phyloP scores from a whole-genome alignment of 2,329 filamentous ascomycete genomes.

The Cercospora beticola region DNA sequence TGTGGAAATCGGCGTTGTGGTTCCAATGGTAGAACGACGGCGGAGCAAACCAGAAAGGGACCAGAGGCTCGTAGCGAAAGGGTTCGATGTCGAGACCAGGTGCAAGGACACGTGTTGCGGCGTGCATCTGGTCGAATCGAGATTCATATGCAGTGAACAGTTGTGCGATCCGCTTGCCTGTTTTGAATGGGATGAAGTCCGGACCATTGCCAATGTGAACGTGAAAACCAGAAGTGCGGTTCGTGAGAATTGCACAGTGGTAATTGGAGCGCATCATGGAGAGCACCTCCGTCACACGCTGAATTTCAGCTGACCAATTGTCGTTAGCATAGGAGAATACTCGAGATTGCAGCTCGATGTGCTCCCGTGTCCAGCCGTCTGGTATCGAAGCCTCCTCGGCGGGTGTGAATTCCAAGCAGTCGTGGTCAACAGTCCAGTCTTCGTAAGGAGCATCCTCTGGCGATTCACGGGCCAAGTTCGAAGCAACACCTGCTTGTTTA shows the following conservation, averaged over 20 bases:
- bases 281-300: slow-evolving; percentile 4
- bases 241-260: slow-evolving; percentile 7
- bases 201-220: slow-evolving; percentile 3
- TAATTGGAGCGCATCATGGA: neutral
- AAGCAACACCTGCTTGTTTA: neutral
- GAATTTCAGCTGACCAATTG: slow-evolving; percentile 2
- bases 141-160: slow-evolving; percentile 8
- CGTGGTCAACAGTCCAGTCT: neutral
- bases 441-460: neutral
- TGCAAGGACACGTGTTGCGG: neutral
- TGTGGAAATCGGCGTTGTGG: neutral
- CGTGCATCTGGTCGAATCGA: slow-evolving; percentile 7
- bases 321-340: neutral
- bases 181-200: neutral
- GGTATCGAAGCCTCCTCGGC: neutral
- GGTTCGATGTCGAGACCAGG: neutral
- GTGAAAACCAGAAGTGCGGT: slow-evolving; percentile 3
- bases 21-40: slow-evolving; percentile 8
- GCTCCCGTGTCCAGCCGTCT: neutral
- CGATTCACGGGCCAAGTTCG: neutral
- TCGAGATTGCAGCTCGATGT: slow-evolving; percentile 2
- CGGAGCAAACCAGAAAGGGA: slow-evolving; percentile 1
- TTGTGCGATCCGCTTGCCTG: slow-evolving; percentile 5
- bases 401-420: neutral
- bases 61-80: neutral